Conservation (phyloP, 2,329 filamentous ascomycete genomes). For the Aspergillus piperis region DNA sequence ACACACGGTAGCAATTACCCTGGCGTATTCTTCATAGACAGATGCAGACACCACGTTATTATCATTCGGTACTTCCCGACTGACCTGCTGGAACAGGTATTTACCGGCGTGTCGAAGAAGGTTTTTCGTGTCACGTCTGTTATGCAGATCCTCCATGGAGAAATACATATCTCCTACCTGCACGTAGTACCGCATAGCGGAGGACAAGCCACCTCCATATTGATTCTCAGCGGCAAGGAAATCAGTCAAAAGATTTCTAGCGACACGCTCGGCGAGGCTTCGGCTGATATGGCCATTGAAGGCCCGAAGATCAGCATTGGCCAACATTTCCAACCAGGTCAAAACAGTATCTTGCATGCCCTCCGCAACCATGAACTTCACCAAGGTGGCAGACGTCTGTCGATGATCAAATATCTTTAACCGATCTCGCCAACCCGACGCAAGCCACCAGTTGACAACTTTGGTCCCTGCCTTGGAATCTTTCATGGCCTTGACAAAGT, state of each 20-base stretch:
- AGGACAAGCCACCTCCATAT: conserved; percentile 36
- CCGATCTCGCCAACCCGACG: conserved; percentile 36
- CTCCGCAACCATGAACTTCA: conserved; percentile 45
- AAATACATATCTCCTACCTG: conserved; percentile 27
- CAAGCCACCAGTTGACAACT: conserved; percentile 44
- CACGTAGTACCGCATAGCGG: conserved; percentile 35
- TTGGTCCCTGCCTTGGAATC: conserved; percentile 36
- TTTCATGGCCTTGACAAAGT: conserved; percentile 33
- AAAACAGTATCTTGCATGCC: conserved; percentile 36
- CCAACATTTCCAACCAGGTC: conserved; percentile 39
- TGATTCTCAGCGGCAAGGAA: conserved; percentile 37
- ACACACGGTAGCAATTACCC: conserved; percentile 26
- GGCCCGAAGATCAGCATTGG: conserved; percentile 29
- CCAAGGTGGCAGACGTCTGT: conserved; percentile 25
- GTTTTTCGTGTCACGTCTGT: conserved; percentile 13
- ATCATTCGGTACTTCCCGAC: conserved; percentile 24
- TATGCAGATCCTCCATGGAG: conserved; percentile 11
- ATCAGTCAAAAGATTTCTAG: conserved; percentile 33
- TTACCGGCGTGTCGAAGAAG: conserved; percentile 28
- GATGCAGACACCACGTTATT: conserved; percentile 28
- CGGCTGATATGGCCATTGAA: conserved; percentile 26
- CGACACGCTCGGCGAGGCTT: conserved; percentile 16
- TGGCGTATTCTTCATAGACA: conserved; percentile 37
- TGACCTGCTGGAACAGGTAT: conserved; percentile 30
- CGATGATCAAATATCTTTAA: conserved; percentile 34